Conservation (phyloP, 140 eudicot genomes). For the Senecio squalidus region DNA sequence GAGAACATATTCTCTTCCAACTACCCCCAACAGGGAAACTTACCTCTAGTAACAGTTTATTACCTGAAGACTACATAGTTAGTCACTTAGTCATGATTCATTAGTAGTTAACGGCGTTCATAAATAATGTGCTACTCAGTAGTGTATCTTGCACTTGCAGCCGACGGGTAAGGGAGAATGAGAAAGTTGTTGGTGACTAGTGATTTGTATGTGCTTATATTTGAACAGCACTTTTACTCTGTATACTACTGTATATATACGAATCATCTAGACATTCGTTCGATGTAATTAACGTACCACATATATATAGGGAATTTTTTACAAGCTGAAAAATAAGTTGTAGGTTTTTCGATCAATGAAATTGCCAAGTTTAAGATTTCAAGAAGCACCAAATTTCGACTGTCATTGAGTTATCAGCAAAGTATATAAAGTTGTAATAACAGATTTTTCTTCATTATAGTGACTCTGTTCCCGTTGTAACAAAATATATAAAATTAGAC, state of each 20-base stretch:
- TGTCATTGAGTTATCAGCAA: not conserved
- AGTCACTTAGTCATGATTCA: too few relatives aligned
- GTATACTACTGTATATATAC: slow-evolving; percentile 6
- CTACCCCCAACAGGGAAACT: slow-evolving; percentile 32
- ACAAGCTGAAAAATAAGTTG: not conserved
- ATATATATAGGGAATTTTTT: not conserved
- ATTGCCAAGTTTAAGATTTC: not conserved
- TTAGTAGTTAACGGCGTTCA: too few relatives aligned
- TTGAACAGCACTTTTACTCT: slow-evolving; percentile 14
- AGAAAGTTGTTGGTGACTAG: not conserved
- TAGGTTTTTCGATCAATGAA: not conserved
- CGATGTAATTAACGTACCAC: not conserved
- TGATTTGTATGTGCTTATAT: slow-evolving; percentile 26
- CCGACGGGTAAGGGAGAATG: not conserved
- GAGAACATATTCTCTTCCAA: slow-evolving; percentile 26
- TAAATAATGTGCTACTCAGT: too few relatives aligned
- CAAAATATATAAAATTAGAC: too few relatives aligned
- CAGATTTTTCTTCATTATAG: too few relatives aligned
- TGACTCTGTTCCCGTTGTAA: too few relatives aligned
- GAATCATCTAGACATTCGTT: not conserved
- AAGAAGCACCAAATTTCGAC: not conserved
- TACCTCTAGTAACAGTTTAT: too few relatives aligned
- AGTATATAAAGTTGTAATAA: not conserved
- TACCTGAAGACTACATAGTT: too few relatives aligned
- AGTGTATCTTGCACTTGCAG: slow-evolving; percentile 7